Base-by-base conservation (phyloP, 23 red algal genomes). In the Gracilaria caudata region DNA sequence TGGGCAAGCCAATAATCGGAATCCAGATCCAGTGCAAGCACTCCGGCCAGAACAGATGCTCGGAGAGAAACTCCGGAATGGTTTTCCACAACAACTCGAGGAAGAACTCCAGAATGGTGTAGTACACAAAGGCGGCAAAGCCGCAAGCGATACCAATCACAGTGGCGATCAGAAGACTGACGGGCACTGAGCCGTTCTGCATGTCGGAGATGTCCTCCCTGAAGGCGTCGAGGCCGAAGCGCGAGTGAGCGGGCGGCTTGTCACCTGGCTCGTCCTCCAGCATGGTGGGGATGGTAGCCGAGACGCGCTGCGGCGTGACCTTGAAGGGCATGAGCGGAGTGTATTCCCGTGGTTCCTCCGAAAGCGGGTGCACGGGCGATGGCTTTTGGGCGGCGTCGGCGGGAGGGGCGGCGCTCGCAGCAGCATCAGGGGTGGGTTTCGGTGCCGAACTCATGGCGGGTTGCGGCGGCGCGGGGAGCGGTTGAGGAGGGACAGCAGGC, bases 71-170 rank as follows among this genome's bases (percentile, higher is more conserved):
- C 33, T 88, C 83, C 7, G 94, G 94, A 2, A 93, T 20, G 34
- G 70, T 74, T 13, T 88, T 41, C 94, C 94, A 97, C 45, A 97
- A 46, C 19, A 90, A 54, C 40, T 90, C 83, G 24, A 97, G 94
- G 12, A 97, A 78, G 33, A 89, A 81, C 57, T 97, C 82, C 68
- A 97, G 82, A 37, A 93, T 84, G 0, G 82, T 84, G 46, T 97
- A 97, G 86, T 97, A 97, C 28, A 92, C 37, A 55, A 73, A 97
- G 23, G 94, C 90, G 34, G 79, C 82, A 25, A 97, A 30, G 38
- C 94, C 94, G 63, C 94, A 97, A 13, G 85, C 54, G 11, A 93
- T 56, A 9, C 94, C 94, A 26, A 97, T 87, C 38, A 92, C 79
- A 9, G 60, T 71, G 65, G 83, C 90, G 41, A 93, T 97, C 25